A percentile compares a stretch with the other conserved stretches of the same genome.
These are phyloP conservation scores for Corymbia citriodora DNA, from an alignment of 441 rosid genomes.

Conservation along the genomic window DNA sequence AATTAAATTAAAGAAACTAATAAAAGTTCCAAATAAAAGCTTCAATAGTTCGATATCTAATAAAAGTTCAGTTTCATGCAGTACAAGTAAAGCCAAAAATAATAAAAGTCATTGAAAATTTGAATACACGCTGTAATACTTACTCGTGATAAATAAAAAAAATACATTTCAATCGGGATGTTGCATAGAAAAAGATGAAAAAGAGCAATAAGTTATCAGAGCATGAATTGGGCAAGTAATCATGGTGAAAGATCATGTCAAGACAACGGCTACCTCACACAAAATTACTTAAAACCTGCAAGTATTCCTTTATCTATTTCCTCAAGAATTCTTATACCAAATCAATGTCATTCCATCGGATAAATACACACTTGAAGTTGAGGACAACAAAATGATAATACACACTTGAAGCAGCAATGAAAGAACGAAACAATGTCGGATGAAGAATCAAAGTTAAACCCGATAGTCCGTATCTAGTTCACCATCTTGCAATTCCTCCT, in stretches of 20 bases:
- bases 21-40: background rate
- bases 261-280: background rate
- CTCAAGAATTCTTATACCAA: background rate
- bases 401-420: background rate
- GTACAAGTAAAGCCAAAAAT: background rate
- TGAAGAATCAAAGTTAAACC: background rate
- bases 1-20: background rate
- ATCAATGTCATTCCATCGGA: background rate
- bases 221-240: background rate
- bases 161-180: background rate
- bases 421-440: background rate
- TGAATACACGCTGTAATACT: background rate
- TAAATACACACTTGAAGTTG: background rate
- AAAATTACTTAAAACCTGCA: background rate
- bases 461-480: background rate
- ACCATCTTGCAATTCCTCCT: background rate
- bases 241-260: background rate
- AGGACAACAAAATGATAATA: background rate
- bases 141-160: background rate
- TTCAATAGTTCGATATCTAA: background rate
- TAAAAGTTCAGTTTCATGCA: background rate
- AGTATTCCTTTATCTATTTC: background rate
- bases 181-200: background rate
- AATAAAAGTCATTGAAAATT: background rate
- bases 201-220: background rate